Evolutionary conservation across 192 early-diverging fungal genomes (phyloP).

Genomic region (Podila clonocystis): DNA sequence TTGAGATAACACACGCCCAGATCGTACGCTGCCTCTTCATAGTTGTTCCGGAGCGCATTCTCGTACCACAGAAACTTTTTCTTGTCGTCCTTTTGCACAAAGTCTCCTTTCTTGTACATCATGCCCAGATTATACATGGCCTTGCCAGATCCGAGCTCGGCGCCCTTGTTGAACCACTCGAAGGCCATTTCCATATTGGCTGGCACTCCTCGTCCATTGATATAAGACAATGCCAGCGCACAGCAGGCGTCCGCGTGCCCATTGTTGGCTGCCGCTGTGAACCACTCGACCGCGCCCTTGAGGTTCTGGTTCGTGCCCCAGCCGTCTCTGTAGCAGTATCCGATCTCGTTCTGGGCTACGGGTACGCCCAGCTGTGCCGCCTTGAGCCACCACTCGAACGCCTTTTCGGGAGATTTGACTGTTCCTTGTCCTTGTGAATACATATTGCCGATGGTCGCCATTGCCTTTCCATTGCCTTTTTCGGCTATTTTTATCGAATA

Average conservation of each 20-base stretch:
- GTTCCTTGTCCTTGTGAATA: conserved; percentile 50
- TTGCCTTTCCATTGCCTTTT: conserved; percentile 51
- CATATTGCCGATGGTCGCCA: conserved; percentile 51
- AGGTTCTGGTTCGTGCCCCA: conserved; percentile 61
- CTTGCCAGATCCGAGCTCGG: conserved; percentile 67
- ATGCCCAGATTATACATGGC: conserved; percentile 80
- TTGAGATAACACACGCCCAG: conserved; percentile 86
- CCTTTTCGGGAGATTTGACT: conserved; percentile 49
- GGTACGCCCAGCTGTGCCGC: conserved; percentile 61
- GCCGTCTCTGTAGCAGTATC: conserved; percentile 72
- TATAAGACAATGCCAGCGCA: conserved; percentile 81
- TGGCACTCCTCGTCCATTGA: conserved; percentile 76
- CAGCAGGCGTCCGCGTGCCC: conserved; percentile 84
- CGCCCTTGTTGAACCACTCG: conserved; percentile 70
- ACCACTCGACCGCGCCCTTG: conserved; percentile 69
- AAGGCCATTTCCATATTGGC: conserved; percentile 66
- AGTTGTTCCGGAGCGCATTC: conserved; percentile 66
- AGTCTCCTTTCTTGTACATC: conserved; percentile 74
- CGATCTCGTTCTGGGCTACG: conserved; percentile 58
- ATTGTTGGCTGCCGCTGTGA: conserved; percentile 65
- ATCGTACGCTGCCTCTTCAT: conserved; percentile 64
- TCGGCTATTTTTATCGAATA: conserved; percentile 20
- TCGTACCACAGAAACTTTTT: conserved; percentile 68
- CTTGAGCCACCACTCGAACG: conserved; percentile 66
- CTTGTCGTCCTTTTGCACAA: conserved; percentile 58